These are phyloP conservation scores for Coemansia sp. DNA, from an alignment of 192 early-diverging fungal genomes.

Conservation along the genomic window DNA sequence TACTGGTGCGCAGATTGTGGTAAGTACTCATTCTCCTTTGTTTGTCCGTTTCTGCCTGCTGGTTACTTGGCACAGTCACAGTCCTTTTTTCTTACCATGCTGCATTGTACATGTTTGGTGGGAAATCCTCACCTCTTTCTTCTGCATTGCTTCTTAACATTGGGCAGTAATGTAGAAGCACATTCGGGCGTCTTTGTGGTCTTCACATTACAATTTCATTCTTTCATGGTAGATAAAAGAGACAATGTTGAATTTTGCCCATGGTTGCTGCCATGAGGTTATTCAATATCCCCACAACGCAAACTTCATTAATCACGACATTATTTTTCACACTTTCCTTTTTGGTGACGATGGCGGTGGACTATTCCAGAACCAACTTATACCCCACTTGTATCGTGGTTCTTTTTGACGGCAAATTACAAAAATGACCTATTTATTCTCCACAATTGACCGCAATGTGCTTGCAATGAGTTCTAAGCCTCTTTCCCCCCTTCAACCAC, in stretches of 20 bases:
- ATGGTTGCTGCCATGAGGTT: not conserved
- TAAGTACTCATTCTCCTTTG: constrained; percentile 25
- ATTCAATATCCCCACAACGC: not conserved
- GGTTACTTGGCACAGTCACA: not conserved
- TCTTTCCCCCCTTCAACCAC: not conserved
- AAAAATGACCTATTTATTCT: not conserved
- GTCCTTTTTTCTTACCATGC: not conserved
- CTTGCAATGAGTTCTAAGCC: not conserved
- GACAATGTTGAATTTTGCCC: not conserved
- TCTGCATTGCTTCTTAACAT: not conserved
- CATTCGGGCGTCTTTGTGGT: not conserved
- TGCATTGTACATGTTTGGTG: not conserved
- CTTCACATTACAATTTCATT: not conserved
- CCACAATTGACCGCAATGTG: not conserved
- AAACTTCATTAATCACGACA: not conserved
- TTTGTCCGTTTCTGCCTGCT: not conserved
- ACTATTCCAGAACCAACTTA: not conserved
- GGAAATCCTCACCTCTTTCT: not conserved
- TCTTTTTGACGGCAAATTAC: not conserved
- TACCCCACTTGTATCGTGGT: not conserved
- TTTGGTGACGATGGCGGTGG: not conserved
- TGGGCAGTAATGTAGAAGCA: not conserved
- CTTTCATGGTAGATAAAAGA: not conserved
- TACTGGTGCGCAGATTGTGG: constrained; percentile 53
- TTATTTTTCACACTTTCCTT: not conserved